These are phyloP conservation scores for Penicillium palitans DNA, from an alignment of 2,329 filamentous ascomycete genomes.

Conservation along the genomic window DNA sequence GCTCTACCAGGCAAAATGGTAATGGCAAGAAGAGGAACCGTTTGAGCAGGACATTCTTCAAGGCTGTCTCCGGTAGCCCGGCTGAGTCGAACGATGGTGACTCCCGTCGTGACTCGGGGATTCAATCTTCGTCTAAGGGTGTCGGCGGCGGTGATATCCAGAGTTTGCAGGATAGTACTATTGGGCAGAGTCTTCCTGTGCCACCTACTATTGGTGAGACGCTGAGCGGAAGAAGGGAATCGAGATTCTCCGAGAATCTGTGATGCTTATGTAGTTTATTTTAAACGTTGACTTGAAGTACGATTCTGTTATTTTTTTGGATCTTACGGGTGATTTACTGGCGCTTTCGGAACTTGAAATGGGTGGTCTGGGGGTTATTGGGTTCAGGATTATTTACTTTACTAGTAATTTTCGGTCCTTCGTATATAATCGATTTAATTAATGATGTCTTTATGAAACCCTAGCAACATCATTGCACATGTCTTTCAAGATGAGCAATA, in stretches of 20 bases:
- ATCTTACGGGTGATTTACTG: background rate
- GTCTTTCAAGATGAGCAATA: background rate
- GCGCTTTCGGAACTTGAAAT: background rate
- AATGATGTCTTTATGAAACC: background rate
- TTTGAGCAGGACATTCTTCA: slow-evolving; percentile 31
- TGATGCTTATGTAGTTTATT: slow-evolving; percentile 23
- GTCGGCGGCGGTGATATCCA: slow-evolving; percentile 22
- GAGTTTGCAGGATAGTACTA: slow-evolving; percentile 31
- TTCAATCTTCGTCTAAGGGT: slow-evolving; percentile 10
- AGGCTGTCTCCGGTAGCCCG: slow-evolving; percentile 25
- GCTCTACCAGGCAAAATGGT: slow-evolving; percentile 15
- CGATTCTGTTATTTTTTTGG: background rate
- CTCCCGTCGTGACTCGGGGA: slow-evolving; percentile 10
- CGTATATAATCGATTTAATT: slow-evolving; percentile 6
- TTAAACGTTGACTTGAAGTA: slow-evolving; percentile 1
- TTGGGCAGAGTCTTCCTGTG: slow-evolving; percentile 32
- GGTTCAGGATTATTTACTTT: background rate
- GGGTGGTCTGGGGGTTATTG: background rate
- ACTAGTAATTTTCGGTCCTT: background rate
- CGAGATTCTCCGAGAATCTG: slow-evolving; percentile 41
- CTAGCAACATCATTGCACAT: background rate
- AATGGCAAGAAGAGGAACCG: slow-evolving; percentile 26
- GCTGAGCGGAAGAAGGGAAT: slow-evolving; percentile 33
- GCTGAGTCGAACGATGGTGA: slow-evolving; percentile 23
- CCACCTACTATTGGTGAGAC: slow-evolving; percentile 33